Percentiles rank a stretch among this genome's conserved stretches.
Evolutionary conservation across 768 basidiomycete genomes (phyloP).

Genomic region (Tubosaeta sp.): DNA sequence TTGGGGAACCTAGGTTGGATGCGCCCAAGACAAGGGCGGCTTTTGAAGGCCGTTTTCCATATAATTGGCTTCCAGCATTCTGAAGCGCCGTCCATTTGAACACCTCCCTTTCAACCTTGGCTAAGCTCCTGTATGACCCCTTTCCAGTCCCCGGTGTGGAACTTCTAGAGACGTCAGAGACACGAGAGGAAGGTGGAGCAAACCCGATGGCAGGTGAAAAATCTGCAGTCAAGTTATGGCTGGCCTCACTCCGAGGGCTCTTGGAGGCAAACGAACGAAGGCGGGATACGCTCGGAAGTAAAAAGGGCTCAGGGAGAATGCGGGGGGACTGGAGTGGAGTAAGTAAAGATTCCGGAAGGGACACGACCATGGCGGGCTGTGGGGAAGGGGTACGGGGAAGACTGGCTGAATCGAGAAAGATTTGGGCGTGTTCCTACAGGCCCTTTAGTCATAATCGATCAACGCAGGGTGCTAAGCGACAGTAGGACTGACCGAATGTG

Average conservation of each 20-base stretch:
- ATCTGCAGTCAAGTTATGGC: slow-evolving; percentile 40
- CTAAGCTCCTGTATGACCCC: slow-evolving; percentile 16
- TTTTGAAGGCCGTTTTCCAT: slow-evolving; percentile 49
- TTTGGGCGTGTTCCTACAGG: slow-evolving; percentile 32
- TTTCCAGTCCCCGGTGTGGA: slow-evolving; percentile 49
- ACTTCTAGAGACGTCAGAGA: slow-evolving; percentile 65
- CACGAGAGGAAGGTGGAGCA: slow-evolving; percentile 59
- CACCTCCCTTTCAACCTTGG: slow-evolving; percentile 45
- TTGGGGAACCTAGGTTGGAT: slow-evolving; percentile 60
- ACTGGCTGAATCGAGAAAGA: slow-evolving; percentile 37
- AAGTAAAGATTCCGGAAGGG: slow-evolving; percentile 30
- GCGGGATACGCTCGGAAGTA: slow-evolving; percentile 76
- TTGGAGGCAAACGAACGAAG: slow-evolving; percentile 65
- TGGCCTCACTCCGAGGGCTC: slow-evolving; percentile 38
- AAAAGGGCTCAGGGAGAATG: slow-evolving; percentile 45
- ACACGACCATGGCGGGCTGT: slow-evolving; percentile 29
- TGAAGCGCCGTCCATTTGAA: slow-evolving; percentile 76
- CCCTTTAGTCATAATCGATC: slow-evolving; percentile 20
- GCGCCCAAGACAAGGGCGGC: slow-evolving; percentile 60
- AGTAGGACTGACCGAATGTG: slow-evolving; percentile 30
- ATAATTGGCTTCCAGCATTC: slow-evolving; percentile 54
- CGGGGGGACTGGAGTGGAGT: background rate
- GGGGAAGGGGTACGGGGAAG: slow-evolving; percentile 37
- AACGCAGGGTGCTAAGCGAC: slow-evolving; percentile 13
- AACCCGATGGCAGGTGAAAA: slow-evolving; percentile 40